Percentiles rank a stretch among this genome's conserved stretches.
These are phyloP conservation scores for Domatiomyces catenatus DNA, from an alignment of 2,329 filamentous ascomycete genomes.

Conservation along the genomic window DNA sequence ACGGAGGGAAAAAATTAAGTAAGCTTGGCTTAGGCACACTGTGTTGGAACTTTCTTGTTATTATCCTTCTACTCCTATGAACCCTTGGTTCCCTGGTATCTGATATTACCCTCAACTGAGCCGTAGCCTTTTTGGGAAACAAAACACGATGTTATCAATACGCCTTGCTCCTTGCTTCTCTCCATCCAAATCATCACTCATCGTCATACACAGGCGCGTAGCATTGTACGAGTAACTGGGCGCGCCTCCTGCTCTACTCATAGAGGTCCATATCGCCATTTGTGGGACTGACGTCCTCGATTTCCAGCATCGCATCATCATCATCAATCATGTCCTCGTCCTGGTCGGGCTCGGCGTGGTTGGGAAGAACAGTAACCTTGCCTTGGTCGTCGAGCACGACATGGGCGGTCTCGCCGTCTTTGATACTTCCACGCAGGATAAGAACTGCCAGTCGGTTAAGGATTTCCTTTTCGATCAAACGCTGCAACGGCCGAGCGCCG, in stretches of 20 bases:
- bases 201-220: background rate
- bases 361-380: slow-evolving; percentile 58
- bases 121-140: no score
- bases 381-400: slow-evolving; percentile 68
- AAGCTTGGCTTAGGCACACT: no score
- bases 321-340: slow-evolving; percentile 62
- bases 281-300: slow-evolving; percentile 30
- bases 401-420: slow-evolving; percentile 67
- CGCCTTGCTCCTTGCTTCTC: background rate
- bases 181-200: background rate
- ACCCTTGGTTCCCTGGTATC: no score
- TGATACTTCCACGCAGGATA: slow-evolving; percentile 70
- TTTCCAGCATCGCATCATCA: slow-evolving; percentile 60
- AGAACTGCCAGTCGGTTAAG: slow-evolving; percentile 85
- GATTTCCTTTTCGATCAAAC: slow-evolving; percentile 93
- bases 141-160: background rate
- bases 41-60: no score
- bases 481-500: slow-evolving; percentile 71
- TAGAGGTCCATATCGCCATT: slow-evolving; percentile 46
- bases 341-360: slow-evolving; percentile 54
- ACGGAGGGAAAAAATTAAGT: no score
- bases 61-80: no score
- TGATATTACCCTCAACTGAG: no score
- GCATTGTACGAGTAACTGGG: no score
- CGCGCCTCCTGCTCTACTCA: slow-evolving; percentile 27